phyloP scores from a whole-genome alignment of 2,329 filamentous ascomycete species.

The Colletotrichum costaricense region DNA sequence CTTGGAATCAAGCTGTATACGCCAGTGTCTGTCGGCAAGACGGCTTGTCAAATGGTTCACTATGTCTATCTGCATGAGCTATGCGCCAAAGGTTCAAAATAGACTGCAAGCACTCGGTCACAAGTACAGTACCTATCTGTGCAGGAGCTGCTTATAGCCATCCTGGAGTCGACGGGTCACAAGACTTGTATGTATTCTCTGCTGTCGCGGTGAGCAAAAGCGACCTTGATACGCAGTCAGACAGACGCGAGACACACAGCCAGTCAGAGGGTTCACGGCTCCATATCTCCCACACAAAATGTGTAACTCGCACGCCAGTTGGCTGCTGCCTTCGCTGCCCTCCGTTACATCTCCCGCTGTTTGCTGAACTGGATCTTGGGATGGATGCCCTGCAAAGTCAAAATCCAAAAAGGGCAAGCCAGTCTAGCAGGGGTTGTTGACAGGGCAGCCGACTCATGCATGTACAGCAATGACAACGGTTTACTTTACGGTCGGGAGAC shows the following conservation, averaged over 20 bases:
- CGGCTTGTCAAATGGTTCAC: constrained; percentile 3
- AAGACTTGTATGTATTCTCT: constrained; percentile 7
- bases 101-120: neutral
- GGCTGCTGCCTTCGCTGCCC: neutral
- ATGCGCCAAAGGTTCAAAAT: neutral
- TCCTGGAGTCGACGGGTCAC: neutral
- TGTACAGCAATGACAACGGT: constrained; percentile 31
- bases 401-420: constrained; percentile 34
- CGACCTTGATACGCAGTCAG: constrained; percentile 19
- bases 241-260: neutral
- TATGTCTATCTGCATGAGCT: neutral
- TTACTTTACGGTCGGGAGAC: constrained; percentile 22
- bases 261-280: neutral
- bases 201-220: constrained; percentile 21
- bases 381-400: constrained; percentile 26
- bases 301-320: neutral
- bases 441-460: constrained; percentile 35
- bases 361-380: neutral
- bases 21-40: neutral
- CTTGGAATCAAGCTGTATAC: constrained; percentile 8
- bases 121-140: constrained; percentile 6
- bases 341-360: neutral
- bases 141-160: constrained; percentile 1
- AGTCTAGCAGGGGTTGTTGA: constrained; percentile 24
- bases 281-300: neutral